Conservation (phyloP, 345 rosid genomes). For the Ceriops tagal region DNA sequence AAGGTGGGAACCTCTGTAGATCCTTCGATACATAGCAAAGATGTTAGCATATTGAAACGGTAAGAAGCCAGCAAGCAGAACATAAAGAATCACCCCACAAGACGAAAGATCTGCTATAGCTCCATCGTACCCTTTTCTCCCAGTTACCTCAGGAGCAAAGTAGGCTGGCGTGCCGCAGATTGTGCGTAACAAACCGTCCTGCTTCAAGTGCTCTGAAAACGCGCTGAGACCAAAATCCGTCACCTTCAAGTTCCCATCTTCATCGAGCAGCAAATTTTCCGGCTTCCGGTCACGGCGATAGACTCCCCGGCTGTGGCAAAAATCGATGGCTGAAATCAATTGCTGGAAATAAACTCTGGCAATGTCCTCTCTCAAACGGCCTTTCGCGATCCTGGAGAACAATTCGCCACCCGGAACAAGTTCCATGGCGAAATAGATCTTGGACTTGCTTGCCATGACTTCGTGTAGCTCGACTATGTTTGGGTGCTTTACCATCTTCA, state of each 20-base stretch:
- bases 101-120: constrained; percentile 94
- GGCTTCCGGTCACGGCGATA: constrained; percentile 90
- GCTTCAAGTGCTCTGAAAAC: constrained; percentile 65
- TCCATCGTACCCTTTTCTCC: constrained; percentile 83
- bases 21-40: constrained; percentile 78
- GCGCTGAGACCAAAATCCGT: constrained; percentile 91
- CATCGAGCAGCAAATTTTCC: constrained; percentile 74
- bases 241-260: constrained; percentile 70
- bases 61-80: constrained; percentile 79
- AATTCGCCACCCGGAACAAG: constrained; percentile 88
- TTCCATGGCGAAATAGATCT: constrained; percentile 94
- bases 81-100: constrained; percentile 86
- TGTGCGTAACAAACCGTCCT: constrained; percentile 74
- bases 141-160: constrained; percentile 87
- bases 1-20: constrained; percentile 82
- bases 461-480: constrained; percentile 83
- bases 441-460: constrained; percentile 93
- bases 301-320: constrained; percentile 91
- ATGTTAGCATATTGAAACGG: constrained; percentile 86
- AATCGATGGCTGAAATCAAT: constrained; percentile 75
- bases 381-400: constrained; percentile 60
- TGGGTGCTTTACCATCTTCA: constrained; percentile 90
- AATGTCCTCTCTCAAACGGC: constrained; percentile 63
- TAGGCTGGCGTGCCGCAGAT: constrained; percentile 94
- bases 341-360: constrained; percentile 82